phyloP scores from a whole-genome alignment of 2,329 filamentous ascomycete genomes.

The Penicillium palitans region DNA sequence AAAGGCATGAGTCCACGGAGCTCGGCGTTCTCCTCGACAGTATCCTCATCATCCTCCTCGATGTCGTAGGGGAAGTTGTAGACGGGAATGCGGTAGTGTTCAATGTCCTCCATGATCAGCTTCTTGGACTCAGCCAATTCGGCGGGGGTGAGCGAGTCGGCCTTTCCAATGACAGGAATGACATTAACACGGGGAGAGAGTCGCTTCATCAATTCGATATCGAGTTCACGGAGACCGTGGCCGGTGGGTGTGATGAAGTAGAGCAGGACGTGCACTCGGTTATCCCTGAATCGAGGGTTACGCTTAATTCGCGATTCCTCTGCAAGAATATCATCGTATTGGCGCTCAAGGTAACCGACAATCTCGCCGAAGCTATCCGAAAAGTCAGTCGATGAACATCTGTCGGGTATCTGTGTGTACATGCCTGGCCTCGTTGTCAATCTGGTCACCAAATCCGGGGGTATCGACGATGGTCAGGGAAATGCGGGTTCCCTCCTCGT shows the following conservation, averaged over 20 bases:
- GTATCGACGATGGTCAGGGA: conserved; percentile 98
- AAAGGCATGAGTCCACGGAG: conserved; percentile 97
- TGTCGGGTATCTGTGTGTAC: conserved; percentile 24
- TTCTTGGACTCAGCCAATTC: conserved; percentile 99
- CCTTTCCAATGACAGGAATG: conserved; percentile 97
- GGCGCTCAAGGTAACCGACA: conserved; percentile 95
- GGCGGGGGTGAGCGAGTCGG: conserved; percentile 92
- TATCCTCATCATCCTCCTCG: conserved; percentile 98
- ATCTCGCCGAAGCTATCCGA: conserved; percentile 84
- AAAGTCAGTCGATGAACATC: conserved; percentile 26
- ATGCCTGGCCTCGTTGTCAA: conserved; percentile 97
- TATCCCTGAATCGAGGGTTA: conserved; percentile 99
- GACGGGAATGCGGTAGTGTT: conserved; percentile 98
- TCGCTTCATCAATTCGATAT: conserved; percentile 99
- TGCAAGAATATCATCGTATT: conserved; percentile 98
- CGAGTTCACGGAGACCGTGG: conserved; percentile 95
- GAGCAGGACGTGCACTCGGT: conserved; percentile 94
- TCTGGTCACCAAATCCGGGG: conserved; percentile 96
- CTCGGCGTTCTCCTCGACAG: conserved; percentile 98
- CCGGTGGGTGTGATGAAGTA: conserved; percentile 99
- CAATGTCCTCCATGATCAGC: conserved; percentile 99
- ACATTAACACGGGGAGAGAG: conserved; percentile 97
- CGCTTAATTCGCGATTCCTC: conserved; percentile 99
- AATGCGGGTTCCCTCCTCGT: conserved; percentile 97
- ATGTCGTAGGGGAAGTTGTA: conserved; percentile 99